These are phyloP conservation scores for Parietichytrium sp. DNA, from an alignment of 108 stramenopile species.

Conservation along the genomic window DNA sequence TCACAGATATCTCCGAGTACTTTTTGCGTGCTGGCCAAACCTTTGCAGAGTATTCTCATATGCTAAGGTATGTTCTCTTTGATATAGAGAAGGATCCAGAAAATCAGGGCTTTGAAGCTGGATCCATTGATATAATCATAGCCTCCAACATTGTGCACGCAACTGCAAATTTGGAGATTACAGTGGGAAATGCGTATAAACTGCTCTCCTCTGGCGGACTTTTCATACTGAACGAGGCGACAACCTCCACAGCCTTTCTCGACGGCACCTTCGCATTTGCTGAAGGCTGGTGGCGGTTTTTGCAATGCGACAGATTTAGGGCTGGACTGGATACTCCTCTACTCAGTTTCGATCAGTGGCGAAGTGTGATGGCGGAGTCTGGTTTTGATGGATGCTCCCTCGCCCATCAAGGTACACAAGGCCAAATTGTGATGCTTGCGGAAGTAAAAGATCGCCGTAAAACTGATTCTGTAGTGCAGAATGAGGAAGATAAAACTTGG, in stretches of 20 bases:
- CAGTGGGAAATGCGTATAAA: background rate
- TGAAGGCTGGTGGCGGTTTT: constrained; percentile 11
- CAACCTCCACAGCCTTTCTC: constrained; percentile 7
- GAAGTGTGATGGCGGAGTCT: background rate
- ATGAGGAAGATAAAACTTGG: no score
- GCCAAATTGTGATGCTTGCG: background rate
- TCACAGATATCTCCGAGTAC: constrained; percentile 30
- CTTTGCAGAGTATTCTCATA: background rate
- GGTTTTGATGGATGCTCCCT: background rate
- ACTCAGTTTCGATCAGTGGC: background rate
- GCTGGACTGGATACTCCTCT: background rate
- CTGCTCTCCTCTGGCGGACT: background rate
- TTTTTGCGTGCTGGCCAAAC: background rate
- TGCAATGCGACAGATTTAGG: background rate
- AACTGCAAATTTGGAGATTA: background rate
- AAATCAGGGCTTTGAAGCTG: background rate
- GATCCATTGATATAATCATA: background rate
- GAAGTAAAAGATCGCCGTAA: no score
- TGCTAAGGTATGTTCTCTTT: background rate
- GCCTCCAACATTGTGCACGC: constrained; percentile 18
- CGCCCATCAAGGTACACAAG: constrained; percentile 1
- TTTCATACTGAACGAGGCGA: constrained; percentile 26
- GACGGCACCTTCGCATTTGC: constrained; percentile 7
- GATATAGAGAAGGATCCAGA: background rate
- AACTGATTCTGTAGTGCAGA: no score